phyloP scores from a whole-genome alignment of 805 yeast genomes.

The Zygoascus flipseniorum region DNA sequence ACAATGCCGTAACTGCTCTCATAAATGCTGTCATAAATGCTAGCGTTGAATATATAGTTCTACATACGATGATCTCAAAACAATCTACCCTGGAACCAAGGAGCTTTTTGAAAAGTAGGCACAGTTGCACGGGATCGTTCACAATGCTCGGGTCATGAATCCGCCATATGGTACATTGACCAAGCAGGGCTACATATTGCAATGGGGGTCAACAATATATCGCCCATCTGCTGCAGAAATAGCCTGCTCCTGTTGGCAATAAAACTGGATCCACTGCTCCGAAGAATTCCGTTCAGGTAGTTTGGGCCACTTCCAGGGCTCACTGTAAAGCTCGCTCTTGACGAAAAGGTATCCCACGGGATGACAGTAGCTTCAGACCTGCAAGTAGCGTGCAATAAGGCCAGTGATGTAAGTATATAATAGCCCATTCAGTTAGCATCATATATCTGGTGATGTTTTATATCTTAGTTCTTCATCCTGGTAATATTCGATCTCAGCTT shows the following conservation, averaged over 20 bases:
- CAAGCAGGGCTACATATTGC: constrained; percentile 39
- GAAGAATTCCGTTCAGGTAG: constrained; percentile 31
- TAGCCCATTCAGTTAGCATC: constrained; percentile 30
- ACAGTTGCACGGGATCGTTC: constrained; percentile 31
- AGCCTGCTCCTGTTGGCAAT: constrained; percentile 32
- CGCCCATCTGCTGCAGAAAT: constrained; percentile 37
- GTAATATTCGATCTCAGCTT: not conserved
- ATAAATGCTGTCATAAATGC: not conserved
- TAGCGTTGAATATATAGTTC: not conserved
- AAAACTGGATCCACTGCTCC: constrained; percentile 26
- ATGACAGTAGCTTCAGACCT: constrained; percentile 22
- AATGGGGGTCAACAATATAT: constrained; percentile 42
- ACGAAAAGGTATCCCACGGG: constrained; percentile 30
- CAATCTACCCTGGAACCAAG: constrained; percentile 33
- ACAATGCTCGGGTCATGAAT: constrained; percentile 41
- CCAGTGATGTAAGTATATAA: constrained; percentile 34
- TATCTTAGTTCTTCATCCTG: not conserved
- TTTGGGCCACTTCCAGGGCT: constrained; percentile 39
- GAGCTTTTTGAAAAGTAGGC: constrained; percentile 22
- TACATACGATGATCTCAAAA: constrained; percentile 32
- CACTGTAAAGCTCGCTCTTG: constrained; percentile 30
- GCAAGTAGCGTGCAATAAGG: constrained; percentile 23
- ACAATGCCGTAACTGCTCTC: not conserved
- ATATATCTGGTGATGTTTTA: constrained; percentile 21
- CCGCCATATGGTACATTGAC: constrained; percentile 27